Evolutionary conservation across 306 rosid genomes (phyloP), one percentile per base, ranked within the genome.

Genomic region (Prunus campanulata): DNA sequence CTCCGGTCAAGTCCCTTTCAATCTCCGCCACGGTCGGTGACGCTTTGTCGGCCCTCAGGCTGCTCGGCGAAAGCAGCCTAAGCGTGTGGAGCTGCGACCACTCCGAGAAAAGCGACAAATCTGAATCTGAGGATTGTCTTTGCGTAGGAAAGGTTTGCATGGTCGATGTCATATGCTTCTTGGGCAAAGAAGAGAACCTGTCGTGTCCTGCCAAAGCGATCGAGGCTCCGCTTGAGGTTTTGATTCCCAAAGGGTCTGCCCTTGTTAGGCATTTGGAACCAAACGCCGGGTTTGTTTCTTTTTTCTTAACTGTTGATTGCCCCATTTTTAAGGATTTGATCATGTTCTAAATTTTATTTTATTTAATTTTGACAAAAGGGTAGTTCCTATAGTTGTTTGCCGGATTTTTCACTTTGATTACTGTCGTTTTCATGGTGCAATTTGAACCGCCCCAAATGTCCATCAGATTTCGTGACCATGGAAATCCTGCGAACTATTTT

Each of bases 71-170:
- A 44, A 57, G 48, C 86, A 83, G 15, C 78, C 49, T 95, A 75
- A 85, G 87, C 88, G 85, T 95, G 44, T 95, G 97, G 98, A 84
- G 74, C 82, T 92, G 95, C 73, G 59, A 79, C 76, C 98, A 93
- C 73, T 82, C 88, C 0, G 19, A 14, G 66, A 54, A 70, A 16
- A 48, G 14, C 54, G 14, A 24, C 57, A 65, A 29, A 50, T n/a
- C 52, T 12, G 65, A 16, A 3, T 16, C 24, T 29, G 77, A 19
- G 32, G 66, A 78, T 55, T 93, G 98, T 79, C 69, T 56, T 19
- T 95, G 97, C 72, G 35, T 95, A 0, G 97, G 86, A 27, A 90
- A 85, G 80, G 63, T 95, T 74, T 95, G 90, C 81, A 68, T 89
- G 86, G 75, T 85, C 14, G 91, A 95, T 68, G 83, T 92, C 15